Evolutionary conservation across 176 grass and related monocot genomes (phyloP), one percentile per base, ranked within the genome.

Genomic region (Aegilops longissima): DNA sequence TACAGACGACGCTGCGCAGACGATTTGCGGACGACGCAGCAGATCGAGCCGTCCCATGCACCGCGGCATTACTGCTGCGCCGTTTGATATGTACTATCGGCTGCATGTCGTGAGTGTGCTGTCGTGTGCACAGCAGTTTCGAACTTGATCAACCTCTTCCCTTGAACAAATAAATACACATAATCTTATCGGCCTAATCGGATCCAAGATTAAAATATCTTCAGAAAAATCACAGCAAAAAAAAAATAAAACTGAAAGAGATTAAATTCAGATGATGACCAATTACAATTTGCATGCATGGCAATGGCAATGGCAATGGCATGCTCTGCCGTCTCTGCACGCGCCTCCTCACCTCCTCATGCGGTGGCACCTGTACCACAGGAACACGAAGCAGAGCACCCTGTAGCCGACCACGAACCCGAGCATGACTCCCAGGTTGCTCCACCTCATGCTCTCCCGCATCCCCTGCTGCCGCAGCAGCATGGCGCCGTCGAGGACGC

Each of bases 381-480:
- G 88, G 85, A 96, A 91, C 20, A 84, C 64, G 88, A 88, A 98
- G 85, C 92, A 96, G 86, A 96, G 88, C 69, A 98, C 75, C 83
- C 96, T 96, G 87, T 98, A 96, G 0, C 88, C 93, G 64, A 86
- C 82, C 4, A 96, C 84, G 81, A 98, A 98, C 2, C 84, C 90
- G 30, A 98, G 58, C 96, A 96, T 96, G 66, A 96, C 90, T 51
- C 82, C 88, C 5, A 98, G 71, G 80, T 94, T 95, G 63, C 14
- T 93, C 96, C 96, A 98, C 87, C 88, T 82, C 86, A 94, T 86
- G 23, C 84, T 67, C 52, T 94, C 93, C 34, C 88, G 45, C 92
- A 98, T 79, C 12, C 92, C 92, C 87, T 96, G 94, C 87, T 95
- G 90, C 84, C 87, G 78, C 87, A 96, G 72, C 62, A 98, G 81